Evolutionary conservation across 108 stramenopile species (phyloP), one percentile per base, ranked within the genome.

Genomic region (Cyclotella sp.): DNA sequence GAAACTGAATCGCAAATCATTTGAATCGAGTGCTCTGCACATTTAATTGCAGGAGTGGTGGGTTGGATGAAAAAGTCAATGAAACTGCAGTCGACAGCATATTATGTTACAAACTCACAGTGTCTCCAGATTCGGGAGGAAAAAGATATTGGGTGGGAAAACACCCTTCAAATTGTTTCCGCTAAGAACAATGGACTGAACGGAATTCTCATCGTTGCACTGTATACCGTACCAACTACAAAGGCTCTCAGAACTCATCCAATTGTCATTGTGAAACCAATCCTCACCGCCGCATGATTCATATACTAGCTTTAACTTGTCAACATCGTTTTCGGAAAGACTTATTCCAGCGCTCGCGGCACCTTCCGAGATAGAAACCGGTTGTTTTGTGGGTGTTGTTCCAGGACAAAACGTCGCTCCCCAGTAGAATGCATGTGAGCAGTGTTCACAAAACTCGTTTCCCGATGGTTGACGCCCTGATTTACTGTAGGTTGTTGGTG

Each of bases 191-290:
- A 94, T 81, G 4, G 89, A 78, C 24, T 87, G 67, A 12, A 94
- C 79, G 62, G 60, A 49, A 34, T 65, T 59, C 9, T 44, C 52
- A 2, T 82, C 72, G 5, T 47, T 51, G 73, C 93, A 94, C 5
- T 72, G 55, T 21, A 94, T 73, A 7, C 93, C 93, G 64, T 83
- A 82, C 91, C 91, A 91, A 26, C 57, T 71, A 47, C 92, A 93
- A 24, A 90, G 68, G 46, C 59, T 72, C 27, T 89, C 86, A 46
- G 68, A 58, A 28, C 61, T 83, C 63, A 77, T 76, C 92, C 92
- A 93, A 65, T 89, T 84, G 55, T 89, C 82, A 42, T 63, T 77
- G 60, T 84, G 58, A 2, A 65, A 70, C 85, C 85, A 86, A n/a
- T 63, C 42, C 0, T 72, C 46, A 39, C 92, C 92, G 41, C 79